Conservation (phyloP, 352 stramenopile species). For the Pythium dissimile region DNA sequence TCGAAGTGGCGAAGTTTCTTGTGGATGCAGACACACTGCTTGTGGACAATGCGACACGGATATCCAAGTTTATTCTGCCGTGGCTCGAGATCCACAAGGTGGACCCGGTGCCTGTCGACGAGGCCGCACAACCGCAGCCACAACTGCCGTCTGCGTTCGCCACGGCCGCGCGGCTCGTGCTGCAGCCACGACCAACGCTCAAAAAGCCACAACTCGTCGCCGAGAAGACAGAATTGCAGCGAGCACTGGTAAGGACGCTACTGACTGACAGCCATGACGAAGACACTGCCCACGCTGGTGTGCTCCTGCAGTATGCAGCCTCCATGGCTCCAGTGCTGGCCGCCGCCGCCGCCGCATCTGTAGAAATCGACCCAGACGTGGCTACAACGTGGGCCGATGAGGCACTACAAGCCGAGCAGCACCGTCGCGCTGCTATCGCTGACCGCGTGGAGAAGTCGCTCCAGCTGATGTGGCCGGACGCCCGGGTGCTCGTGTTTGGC, state of each 20-base stretch:
- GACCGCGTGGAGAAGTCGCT: constrained; percentile 39
- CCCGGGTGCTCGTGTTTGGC: constrained; percentile 58
- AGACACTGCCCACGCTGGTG: constrained; percentile 32
- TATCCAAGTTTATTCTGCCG: constrained; percentile 51
- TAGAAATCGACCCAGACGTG: neutral
- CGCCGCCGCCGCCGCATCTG: neutral
- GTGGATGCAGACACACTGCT: constrained; percentile 35
- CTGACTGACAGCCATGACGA: constrained; percentile 3
- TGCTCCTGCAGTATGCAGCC: constrained; percentile 28
- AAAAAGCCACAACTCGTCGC: constrained; percentile 13
- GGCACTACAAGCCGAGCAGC: constrained; percentile 17
- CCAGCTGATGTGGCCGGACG: constrained; percentile 63
- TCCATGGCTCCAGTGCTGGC: constrained; percentile 10
- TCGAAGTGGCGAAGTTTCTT: constrained; percentile 56
- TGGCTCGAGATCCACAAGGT: constrained; percentile 35
- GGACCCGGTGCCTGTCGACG: neutral
- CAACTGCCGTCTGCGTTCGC: constrained; percentile 12
- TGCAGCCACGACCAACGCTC: constrained; percentile 27
- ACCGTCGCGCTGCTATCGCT: constrained; percentile 29
- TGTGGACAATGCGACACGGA: constrained; percentile 31
- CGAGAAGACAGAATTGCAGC: constrained; percentile 35
- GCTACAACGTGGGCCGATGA: neutral
- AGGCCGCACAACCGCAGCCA: neutral
- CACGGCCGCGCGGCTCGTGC: constrained; percentile 36
- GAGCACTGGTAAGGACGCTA: constrained; percentile 32